These are phyloP conservation scores for Orobanche coerulescens DNA, from an alignment of 257 asterid genomes.

Conservation along the genomic window DNA sequence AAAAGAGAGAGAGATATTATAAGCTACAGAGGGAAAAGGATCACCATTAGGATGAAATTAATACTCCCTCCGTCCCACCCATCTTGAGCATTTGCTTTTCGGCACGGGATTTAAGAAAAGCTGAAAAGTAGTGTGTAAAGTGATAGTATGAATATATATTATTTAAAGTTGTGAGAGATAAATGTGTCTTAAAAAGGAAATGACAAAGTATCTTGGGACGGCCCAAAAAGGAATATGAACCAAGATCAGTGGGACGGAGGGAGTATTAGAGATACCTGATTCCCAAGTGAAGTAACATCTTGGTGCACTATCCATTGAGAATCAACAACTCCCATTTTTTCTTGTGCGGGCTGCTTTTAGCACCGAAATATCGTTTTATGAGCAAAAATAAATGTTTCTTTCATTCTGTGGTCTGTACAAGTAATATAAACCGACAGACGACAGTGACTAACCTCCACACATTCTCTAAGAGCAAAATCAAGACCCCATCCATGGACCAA, in stretches of 20 bases:
- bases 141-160: too few species aligned
- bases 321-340: conserved; percentile 89
- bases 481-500: conserved; percentile 99
- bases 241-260: too few species aligned
- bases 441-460: conserved; percentile 88
- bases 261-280: conserved; percentile 64
- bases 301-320: conserved; percentile 94
- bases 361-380: background rate
- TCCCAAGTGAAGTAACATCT: conserved; percentile 89
- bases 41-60: background rate
- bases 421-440: too few species aligned
- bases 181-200: too few species aligned
- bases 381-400: background rate
- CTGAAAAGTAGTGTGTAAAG: too few species aligned
- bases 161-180: too few species aligned
- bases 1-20: too few species aligned
- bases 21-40: background rate
- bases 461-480: conserved; percentile 85
- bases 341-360: conserved; percentile 74
- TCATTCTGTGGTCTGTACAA: background rate
- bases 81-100: too few species aligned
- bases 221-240: too few species aligned
- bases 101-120: too few species aligned
- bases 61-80: too few species aligned
- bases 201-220: too few species aligned